Percentiles rank a stretch among this genome's conserved stretches.
Evolutionary conservation across 225 moss, liverwort and hornwort species (phyloP).

Genomic region (Thuidium tamariscinum): DNA sequence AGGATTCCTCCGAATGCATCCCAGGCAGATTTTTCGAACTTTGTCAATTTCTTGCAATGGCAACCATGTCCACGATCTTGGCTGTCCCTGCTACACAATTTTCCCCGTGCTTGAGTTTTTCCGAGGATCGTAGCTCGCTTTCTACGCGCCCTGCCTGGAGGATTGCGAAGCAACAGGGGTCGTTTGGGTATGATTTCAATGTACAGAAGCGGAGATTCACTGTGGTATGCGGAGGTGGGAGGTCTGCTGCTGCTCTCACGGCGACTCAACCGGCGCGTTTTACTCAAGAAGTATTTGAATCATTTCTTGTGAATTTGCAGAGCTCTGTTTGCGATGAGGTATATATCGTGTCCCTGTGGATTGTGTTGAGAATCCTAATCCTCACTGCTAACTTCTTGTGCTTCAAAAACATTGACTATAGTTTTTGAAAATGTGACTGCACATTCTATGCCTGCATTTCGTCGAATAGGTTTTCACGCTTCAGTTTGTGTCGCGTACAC

Average conservation of each 20-base stretch:
- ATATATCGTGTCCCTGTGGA: not conserved
- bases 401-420: not conserved
- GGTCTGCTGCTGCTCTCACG: not conserved
- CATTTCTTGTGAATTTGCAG: conserved; percentile 52
- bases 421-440: not conserved
- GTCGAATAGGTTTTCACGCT: not conserved
- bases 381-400: not conserved
- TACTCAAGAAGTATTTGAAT: conserved; percentile 47
- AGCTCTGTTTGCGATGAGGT: conserved; percentile 59
- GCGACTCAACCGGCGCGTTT: conserved; percentile 11
- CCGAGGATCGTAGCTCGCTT: not conserved
- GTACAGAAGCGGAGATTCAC: not conserved
- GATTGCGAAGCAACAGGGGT: not conserved
- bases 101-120: not conserved
- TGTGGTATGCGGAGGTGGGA: not conserved
- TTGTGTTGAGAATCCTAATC: not conserved
- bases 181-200: not conserved
- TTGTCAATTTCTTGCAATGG: not conserved
- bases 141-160: not conserved
- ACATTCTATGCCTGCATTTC: not conserved
- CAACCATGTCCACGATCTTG: not conserved
- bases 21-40: not conserved
- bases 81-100: not conserved
- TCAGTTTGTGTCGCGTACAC: not conserved
- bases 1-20: not conserved